phyloP scores from a whole-genome alignment of 768 basidiomycete species.

The Dentipellis sp. region DNA sequence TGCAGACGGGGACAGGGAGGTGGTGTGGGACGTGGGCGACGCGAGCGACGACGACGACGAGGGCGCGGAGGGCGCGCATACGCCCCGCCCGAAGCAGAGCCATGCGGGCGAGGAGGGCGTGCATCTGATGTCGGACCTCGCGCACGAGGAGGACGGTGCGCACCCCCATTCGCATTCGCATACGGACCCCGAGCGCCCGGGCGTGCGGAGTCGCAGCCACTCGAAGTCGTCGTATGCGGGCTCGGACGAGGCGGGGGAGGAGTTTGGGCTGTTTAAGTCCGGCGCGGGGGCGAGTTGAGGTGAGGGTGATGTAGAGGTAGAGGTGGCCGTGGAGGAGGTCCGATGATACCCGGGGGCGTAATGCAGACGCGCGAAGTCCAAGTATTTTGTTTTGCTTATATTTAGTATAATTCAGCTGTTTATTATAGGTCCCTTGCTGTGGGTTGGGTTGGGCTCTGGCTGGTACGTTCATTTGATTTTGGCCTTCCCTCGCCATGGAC shows the following conservation, averaged over 20 bases:
- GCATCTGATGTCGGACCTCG: conserved; percentile 30
- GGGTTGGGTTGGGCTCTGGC: no score
- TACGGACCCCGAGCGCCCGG: not conserved
- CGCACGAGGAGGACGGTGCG: conserved; percentile 20
- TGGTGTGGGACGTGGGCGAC: conserved; percentile 67
- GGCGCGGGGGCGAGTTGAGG: not conserved
- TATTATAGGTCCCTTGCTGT: no score
- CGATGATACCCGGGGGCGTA: no score
- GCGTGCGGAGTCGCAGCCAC: conserved; percentile 6
- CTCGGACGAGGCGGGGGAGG: conserved; percentile 2
- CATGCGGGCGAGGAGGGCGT: conserved; percentile 26
- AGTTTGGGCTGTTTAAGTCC: conserved; percentile 7
- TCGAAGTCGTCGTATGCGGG: conserved; percentile 8
- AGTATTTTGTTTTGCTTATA: no score
- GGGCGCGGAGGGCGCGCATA: conserved; percentile 21
- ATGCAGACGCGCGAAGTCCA: no score
- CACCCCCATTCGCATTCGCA: conserved; percentile 11
- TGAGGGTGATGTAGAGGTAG: no score
- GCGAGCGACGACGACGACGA: conserved; percentile 61
- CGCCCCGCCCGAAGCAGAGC: conserved; percentile 3
- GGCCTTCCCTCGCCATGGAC: no score
- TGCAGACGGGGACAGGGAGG: conserved; percentile 25
- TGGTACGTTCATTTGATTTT: no score
- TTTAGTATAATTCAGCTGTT: no score
- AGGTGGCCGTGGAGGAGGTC: no score